A percentile compares a stretch with the other conserved stretches of the same genome.
These are phyloP conservation scores for Epichloe baconii DNA, from an alignment of 2,329 filamentous ascomycete genomes.

Conservation along the genomic window DNA sequence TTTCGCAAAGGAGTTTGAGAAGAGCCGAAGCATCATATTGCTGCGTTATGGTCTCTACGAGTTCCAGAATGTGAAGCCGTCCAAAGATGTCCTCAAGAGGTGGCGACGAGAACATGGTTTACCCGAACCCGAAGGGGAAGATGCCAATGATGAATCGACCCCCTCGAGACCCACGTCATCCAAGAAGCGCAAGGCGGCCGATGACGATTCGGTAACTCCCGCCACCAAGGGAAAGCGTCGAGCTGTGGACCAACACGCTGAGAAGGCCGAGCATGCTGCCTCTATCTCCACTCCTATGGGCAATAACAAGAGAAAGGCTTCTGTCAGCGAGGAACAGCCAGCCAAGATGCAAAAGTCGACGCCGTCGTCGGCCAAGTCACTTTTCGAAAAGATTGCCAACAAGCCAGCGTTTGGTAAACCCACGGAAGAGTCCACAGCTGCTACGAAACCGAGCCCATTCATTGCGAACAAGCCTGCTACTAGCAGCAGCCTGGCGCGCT, in stretches of 20 bases:
- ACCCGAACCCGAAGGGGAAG: conserved; percentile 35
- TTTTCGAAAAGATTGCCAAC: conserved; percentile 46
- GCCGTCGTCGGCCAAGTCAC: conserved; percentile 39
- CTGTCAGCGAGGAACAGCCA: conserved; percentile 32
- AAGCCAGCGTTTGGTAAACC: conserved; percentile 21
- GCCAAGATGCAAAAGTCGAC: conserved; percentile 37
- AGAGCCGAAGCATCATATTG: conserved; percentile 48
- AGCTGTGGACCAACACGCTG: conserved; percentile 26
- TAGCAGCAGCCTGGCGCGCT: conserved; percentile 27
- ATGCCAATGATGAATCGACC: conserved; percentile 15
- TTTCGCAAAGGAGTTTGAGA: conserved; percentile 52
- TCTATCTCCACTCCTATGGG: conserved; percentile 10
- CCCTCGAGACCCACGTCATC: conserved; percentile 16
- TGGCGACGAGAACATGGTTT: conserved; percentile 46
- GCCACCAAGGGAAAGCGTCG: conserved; percentile 37
- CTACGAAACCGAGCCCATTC: conserved; percentile 20
- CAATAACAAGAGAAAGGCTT: conserved; percentile 42
- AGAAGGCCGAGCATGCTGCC: conserved; percentile 22
- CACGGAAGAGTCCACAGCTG: conserved; percentile 14
- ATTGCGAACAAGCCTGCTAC: conserved; percentile 19
- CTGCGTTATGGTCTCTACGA: conserved; percentile 49
- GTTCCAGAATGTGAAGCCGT: conserved; percentile 49
- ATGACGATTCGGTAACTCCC: conserved; percentile 30
- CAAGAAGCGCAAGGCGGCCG: conserved; percentile 46
- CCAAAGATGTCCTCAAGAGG: conserved; percentile 41